Evolutionary conservation across 2,329 filamentous ascomycete genomes (phyloP), one percentile per base, ranked within the genome.

Genomic region (Aaosphaeria arxii): DNA sequence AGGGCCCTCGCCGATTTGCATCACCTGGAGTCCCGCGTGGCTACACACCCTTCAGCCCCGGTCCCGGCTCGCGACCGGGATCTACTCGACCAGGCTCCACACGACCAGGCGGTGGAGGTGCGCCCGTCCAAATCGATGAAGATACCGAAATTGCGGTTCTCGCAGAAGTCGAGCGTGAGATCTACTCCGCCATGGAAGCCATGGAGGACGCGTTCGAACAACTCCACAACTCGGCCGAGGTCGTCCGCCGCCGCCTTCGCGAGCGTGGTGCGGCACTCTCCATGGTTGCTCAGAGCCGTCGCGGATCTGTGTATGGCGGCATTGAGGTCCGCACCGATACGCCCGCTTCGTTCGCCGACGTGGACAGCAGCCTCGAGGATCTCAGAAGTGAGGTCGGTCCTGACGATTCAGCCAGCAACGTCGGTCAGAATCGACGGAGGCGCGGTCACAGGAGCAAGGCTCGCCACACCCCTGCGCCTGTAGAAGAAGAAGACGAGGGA

Each of bases 141-240:
- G 92, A 97, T 63, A 89, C 89, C 46, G 92, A 96, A 68, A 91
- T 96, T 61, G 88, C 88, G 1, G 88, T 89, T 1, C 79, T 96
- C 5, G 90, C 90, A 6, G 92, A 96, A 71, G 85, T 96, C 36
- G 92, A 97, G 71, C 84, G 91, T 5, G 90, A 96, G 63, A 95
- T 97, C 49, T 96, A 92, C 71, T 80, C 84, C 32, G 89, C 91
- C 52, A 97, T 97, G 92, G 92, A 97, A 72, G 85, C 85, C 0
- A 80, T 97, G 28, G 92, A 97, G 70, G 90, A 96, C 64, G 91
- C 91, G 0, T 96, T 97, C 59, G 92, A 97, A 73, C 84, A 83
- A 30, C 78, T 97, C n/a, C 92, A 97, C 66, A 81, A 84, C 56
- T 87, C 86, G 62, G 92, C 92, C 2, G 91, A 96, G 72, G 71